phyloP scores from a whole-genome alignment of 2,329 filamentous ascomycete species.

The Neonectria sp. region DNA sequence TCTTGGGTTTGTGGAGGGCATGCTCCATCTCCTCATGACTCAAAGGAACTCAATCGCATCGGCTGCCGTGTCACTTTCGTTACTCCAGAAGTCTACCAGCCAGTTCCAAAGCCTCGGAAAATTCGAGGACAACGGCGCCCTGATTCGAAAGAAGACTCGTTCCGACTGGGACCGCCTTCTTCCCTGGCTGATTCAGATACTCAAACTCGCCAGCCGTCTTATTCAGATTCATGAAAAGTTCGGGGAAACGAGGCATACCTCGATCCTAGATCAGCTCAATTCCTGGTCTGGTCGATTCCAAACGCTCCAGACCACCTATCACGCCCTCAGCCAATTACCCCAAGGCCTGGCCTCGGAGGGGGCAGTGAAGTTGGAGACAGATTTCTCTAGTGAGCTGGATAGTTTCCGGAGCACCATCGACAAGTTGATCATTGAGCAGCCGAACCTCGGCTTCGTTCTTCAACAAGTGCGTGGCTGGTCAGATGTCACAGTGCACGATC shows the following conservation, averaged over 20 bases:
- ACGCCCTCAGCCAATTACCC: constrained; percentile 65
- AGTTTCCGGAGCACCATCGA: constrained; percentile 60
- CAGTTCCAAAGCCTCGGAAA: constrained; percentile 56
- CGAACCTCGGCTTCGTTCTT: constrained; percentile 76
- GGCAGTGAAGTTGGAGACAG: constrained; percentile 51
- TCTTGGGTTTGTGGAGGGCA: constrained; percentile 88
- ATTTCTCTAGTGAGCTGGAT: constrained; percentile 55
- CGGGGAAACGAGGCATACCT: constrained; percentile 65
- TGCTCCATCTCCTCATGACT: constrained; percentile 76
- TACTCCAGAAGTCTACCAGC: constrained; percentile 56
- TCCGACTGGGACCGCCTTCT: constrained; percentile 49
- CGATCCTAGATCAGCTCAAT: constrained; percentile 62
- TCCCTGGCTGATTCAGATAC: constrained; percentile 78
- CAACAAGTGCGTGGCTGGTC: constrained; percentile 79
- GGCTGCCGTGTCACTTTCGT: constrained; percentile 54
- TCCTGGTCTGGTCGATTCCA: constrained; percentile 66
- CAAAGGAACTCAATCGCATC: constrained; percentile 70
- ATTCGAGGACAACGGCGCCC: constrained; percentile 40
- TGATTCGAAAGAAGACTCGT: constrained; percentile 37
- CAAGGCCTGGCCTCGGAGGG: constrained; percentile 61
- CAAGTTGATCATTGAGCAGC: constrained; percentile 57
- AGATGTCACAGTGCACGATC: constrained; percentile 46
- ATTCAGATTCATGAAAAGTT: constrained; percentile 78
- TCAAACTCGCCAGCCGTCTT: constrained; percentile 74
- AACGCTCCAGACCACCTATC: constrained; percentile 58